These are phyloP conservation scores for Hemileccinum rubropunctum DNA, from an alignment of 768 basidiomycete species.

Conservation along the genomic window DNA sequence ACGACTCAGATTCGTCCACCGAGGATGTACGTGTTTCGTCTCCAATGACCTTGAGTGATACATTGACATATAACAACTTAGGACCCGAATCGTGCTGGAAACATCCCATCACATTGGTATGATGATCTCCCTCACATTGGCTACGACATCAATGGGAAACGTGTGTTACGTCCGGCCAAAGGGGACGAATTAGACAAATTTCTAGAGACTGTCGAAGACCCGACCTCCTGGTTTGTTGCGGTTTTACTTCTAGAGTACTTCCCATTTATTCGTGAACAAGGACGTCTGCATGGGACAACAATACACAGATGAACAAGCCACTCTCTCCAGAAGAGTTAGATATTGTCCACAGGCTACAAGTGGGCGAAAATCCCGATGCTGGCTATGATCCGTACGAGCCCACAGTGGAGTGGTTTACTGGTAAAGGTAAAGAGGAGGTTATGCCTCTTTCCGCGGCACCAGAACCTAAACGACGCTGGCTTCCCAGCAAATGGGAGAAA, in stretches of 20 bases:
- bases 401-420: constrained; percentile 95
- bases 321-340: constrained; percentile 90
- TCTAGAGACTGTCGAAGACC: constrained; percentile 88
- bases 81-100: constrained; percentile 93
- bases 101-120: constrained; percentile 98
- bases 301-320: constrained; percentile 79
- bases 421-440: constrained; percentile 88
- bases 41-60: background rate
- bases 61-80: constrained; percentile 32
- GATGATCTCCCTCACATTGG: constrained; percentile 99
- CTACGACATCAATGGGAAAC: constrained; percentile 93
- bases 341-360: constrained; percentile 88
- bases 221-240: constrained; percentile 71
- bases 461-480: constrained; percentile 94
- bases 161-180: constrained; percentile 88
- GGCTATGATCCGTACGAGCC: constrained; percentile 91
- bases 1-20: constrained; percentile 88
- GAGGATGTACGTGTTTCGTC: constrained; percentile 66
- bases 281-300: constrained; percentile 93
- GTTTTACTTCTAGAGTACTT: background rate
- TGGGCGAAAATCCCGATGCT: constrained; percentile 88
- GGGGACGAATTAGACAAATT: constrained; percentile 99
- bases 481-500: constrained; percentile 99
- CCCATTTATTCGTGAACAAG: constrained; percentile 37
- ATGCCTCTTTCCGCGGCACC: constrained; percentile 92